Evolutionary conservation across 2,329 filamentous ascomycete species (phyloP).

Genomic region (Chaetomiaceae sp.): DNA sequence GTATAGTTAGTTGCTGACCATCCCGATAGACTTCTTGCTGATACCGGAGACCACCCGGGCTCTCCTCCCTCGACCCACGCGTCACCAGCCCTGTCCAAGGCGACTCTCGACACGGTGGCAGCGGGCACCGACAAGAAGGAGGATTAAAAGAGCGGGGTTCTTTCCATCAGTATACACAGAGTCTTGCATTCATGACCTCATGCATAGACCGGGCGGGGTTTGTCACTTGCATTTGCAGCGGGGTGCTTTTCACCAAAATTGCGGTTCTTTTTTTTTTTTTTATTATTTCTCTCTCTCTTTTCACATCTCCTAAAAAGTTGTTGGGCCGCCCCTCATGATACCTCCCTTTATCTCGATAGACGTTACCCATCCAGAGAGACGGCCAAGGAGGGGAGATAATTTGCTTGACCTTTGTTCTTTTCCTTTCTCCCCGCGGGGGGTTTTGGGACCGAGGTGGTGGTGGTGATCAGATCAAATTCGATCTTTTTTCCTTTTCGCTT

Average conservation of each 20-base stretch:
- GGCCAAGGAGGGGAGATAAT: constrained; percentile 2
- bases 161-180: constrained; percentile 29
- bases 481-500: not conserved
- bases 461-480: not conserved
- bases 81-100: constrained; percentile 62
- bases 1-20: constrained; percentile 28
- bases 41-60: constrained; percentile 57
- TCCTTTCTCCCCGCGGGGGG: constrained; percentile 1
- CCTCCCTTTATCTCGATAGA: constrained; percentile 14
- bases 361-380: constrained; percentile 24
- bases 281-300: constrained; percentile 2
- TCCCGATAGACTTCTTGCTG: constrained; percentile 49
- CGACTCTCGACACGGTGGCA: constrained; percentile 46
- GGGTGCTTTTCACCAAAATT: constrained; percentile 29
- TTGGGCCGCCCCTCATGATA: constrained; percentile 14
- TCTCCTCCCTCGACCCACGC: constrained; percentile 66
- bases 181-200: constrained; percentile 40
- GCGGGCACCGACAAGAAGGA: constrained; percentile 45
- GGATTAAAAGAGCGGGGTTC: constrained; percentile 35
- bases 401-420: not conserved
- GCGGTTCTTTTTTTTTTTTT: not conserved
- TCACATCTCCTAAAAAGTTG: constrained; percentile 8
- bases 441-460: not conserved
- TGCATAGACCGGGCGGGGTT: constrained; percentile 47
- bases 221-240: constrained; percentile 44